These are phyloP conservation scores for Hypoxylon sp. DNA, from an alignment of 2,329 filamentous ascomycete genomes.

Conservation along the genomic window DNA sequence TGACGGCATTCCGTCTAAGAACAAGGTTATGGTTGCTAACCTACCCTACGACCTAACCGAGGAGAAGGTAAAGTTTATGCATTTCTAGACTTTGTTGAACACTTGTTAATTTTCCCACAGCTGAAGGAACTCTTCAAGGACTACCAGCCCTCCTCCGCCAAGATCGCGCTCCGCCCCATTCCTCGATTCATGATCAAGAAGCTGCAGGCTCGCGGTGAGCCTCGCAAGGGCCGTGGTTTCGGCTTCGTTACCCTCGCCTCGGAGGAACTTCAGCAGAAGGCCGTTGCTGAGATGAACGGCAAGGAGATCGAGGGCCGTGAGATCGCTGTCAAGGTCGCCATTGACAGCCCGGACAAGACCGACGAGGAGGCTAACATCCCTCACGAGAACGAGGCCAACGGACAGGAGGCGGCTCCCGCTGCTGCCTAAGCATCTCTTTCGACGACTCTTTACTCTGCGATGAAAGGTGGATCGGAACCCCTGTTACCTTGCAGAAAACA, in stretches of 20 bases:
- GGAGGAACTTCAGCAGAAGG: conserved; percentile 97
- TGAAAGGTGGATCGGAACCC: conserved; percentile 44
- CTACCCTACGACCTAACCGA: conserved; percentile 97
- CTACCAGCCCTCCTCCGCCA: conserved; percentile 93
- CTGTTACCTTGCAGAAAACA: conserved; percentile 44
- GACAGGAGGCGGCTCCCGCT: conserved; percentile 55
- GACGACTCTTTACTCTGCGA: conserved; percentile 44
- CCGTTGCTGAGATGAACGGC: conserved; percentile 97
- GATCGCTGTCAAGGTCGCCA: conserved; percentile 99
- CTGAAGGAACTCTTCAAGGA: conserved; percentile 96
- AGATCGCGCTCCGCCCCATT: conserved; percentile 98
- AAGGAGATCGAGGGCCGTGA: conserved; percentile 99
- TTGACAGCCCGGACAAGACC: conserved; percentile 98
- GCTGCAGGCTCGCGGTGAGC: conserved; percentile 96
- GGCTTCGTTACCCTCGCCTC: conserved; percentile 96
- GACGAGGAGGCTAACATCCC: conserved; percentile 81
- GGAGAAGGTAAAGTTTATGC: conserved; percentile 78
- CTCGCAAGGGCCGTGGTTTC: conserved; percentile 98
- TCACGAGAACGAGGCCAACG: conserved; percentile 60
- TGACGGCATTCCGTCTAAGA: conserved; percentile 98
- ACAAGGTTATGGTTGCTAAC: conserved; percentile 99
- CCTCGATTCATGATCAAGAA: conserved; percentile 99
- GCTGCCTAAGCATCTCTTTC: conserved; percentile 47
- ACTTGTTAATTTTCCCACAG: conserved; percentile 62
- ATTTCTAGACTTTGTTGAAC: not conserved